Evolutionary conservation across 169 alveolate species (phyloP), one percentile per base, ranked within the genome.

Genomic region (Eimeria praecox): DNA sequence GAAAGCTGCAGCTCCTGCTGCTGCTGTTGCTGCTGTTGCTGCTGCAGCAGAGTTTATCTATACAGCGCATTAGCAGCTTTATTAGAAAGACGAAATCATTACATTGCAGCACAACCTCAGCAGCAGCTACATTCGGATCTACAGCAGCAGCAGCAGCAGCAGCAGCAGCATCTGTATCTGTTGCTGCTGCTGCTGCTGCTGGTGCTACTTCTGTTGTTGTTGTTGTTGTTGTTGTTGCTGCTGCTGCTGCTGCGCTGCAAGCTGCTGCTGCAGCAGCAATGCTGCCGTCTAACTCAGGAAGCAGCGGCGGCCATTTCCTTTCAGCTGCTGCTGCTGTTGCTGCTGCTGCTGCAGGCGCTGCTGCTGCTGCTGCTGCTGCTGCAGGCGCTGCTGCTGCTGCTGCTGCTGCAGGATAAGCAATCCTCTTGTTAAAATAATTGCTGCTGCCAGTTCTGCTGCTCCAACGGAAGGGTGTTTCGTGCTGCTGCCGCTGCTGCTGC

Each of bases 11-110:
- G 44, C 85, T 73, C 54, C 85, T 73, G 52, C 85, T 20, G 85
- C 85, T 78, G 59, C 89, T 38, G 89, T 20, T 44, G 66, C 46
- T 38, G 89, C 89, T 38, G 89, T 40, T 78, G 66, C 89, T 42
- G 56, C 56, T 49, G 56, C 56, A 49, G 56, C 56, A 49, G 56
- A 49, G 5, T 12, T 49, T 5, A 49, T 78, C 89, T 8, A 78
- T 78, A 40, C 66, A 35, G 9, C 33, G 10, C 59, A 78, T 59
- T 12, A 78, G 89, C 66, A 78, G 89, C 89, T 56, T 52, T n/a
- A 64, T 20, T 30, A 78, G 89, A 3, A 59, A 64, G 10, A 78
- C 18, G 27, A 78, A 42, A 30, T 78, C 89, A 9, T 20, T 30
- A 18, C 64, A 78, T 3, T 78, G 89, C 89, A 52, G 46, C 35